Evolutionary conservation across 148 eudicot species (phyloP), one percentile per base, ranked within the genome.

Genomic region (Heliamphora exappendiculata): DNA sequence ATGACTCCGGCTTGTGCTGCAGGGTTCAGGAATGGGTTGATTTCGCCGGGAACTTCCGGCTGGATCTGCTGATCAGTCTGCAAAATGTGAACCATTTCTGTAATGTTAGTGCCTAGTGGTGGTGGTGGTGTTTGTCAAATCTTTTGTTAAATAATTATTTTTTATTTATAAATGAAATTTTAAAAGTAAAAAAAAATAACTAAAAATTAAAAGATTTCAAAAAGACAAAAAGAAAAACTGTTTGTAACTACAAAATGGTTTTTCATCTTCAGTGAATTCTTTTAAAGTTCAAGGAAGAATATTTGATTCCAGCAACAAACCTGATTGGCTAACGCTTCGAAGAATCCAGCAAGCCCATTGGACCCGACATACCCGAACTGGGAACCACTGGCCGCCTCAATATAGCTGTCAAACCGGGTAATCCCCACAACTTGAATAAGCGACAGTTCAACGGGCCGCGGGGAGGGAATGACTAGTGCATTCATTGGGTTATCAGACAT

Each of bases 401-500:
- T 81, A 64, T 42, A 95, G 53, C 87, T 86, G 3, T 78, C 89
- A 51, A 79, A 87, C 0, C 70, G 79, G 54, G 94, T 87, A 44
- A 95, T 92, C 9, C 98, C 98, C 50, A 90, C 98, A 9, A 82
- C 84, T 81, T 92, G 88, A 37, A 87, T 84, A 14, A 92, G 90
- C 45, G 95, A 92, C 39, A 80, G 72, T 67, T 89, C 93, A 7
- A 92, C 91, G 22, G 79, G 82, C 41, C 44, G 44, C 11, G 87
- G 89, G 9, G 93, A 85, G 17, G 96, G 96, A 67, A 95, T 26
- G 70, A 88, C 17, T 29, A 95, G 64, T 0, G 81, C 84, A 66
- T 95, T 95, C 92, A 91, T 87, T 2, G 97, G 93, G 68, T 95
- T 95, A 84, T 95, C 98, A 5, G 94, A 78, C 91, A 95, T 86